These are phyloP conservation scores for Nyssa sinensis DNA, from an alignment of 148 eudicot species.

Conservation along the genomic window DNA sequence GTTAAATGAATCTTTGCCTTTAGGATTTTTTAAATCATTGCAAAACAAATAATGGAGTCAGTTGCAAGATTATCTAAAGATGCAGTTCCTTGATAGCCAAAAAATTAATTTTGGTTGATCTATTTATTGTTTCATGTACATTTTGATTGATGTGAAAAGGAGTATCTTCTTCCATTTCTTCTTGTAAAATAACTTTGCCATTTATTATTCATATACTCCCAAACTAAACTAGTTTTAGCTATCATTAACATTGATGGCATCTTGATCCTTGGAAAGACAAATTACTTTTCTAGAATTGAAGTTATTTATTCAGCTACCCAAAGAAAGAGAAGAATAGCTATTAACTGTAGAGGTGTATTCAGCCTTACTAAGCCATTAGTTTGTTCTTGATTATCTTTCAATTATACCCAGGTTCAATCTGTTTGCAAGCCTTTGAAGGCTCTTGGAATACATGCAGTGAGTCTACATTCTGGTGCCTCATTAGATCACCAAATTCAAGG, in stretches of 20 bases:
- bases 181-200: background rate
- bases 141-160: background rate
- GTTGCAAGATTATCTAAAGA: background rate
- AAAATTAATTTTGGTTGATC: background rate
- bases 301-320: background rate
- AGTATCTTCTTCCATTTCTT: background rate
- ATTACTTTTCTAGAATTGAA: background rate
- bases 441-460: slow-evolving; percentile 77
- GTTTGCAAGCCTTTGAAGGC: slow-evolving; percentile 79
- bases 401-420: slow-evolving; percentile 57
- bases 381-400: background rate
- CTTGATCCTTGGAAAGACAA: background rate
- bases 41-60: background rate
- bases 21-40: background rate
- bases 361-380: background rate
- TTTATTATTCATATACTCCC: too few relatives aligned
- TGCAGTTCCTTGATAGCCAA: background rate
- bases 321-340: background rate
- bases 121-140: too few relatives aligned
- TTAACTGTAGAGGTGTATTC: background rate
- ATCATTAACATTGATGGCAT: background rate
- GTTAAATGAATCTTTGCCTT: background rate
- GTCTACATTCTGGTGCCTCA: slow-evolving; percentile 79
- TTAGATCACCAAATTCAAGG: slow-evolving; percentile 80
- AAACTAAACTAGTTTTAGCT: too few relatives aligned